Evolutionary conservation across 768 basidiomycete genomes (phyloP), one percentile per base, ranked within the genome.

Genomic region (Tulasnella sp.): DNA sequence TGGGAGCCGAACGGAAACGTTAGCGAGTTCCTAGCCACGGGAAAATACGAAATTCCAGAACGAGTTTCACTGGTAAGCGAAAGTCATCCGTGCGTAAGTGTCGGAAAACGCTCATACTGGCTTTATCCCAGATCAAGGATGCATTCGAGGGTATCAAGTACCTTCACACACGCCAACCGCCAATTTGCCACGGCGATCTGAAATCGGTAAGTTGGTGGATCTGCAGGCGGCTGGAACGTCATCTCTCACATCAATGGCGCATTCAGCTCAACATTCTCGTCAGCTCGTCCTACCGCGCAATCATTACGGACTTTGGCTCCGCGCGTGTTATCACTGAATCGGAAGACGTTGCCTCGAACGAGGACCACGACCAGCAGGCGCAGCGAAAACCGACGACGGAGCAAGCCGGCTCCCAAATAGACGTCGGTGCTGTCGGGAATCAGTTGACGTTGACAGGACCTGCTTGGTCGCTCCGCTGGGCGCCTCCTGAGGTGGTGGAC

Each of bases 101-200:
- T 22, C 1, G 54, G 22, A 22, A 58, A 58, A 29, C 8, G 54
- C 54, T n/a, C 3, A 58, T 54, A 9, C 7, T 6, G 11, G 19
- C 9, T 22, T 25, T 29, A 17, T 25, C 14, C 17, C 34, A 69
- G 68, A 40, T 40, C n/a, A 69, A 69, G 34, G 68, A 69, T 69
- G 36, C 29, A 1, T 22, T 40, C 17, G 54, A 58, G 34, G 73
- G 73, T 1, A 14, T 74, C 25, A 38, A 67, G 37, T 74, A 74
- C 64, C 64, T 74, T 19, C 73, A 74, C 31, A 38, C 49, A 1
- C 73, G 36, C 2, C 31, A 6, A 15, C 73, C 73, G 17, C 73
- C 73, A 1, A 67, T 74, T 31, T 36, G 34, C 36, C 73, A 74
- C 52, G 73, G 73, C 34, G 73, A 74, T 67, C 6, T 74, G 22